These are phyloP conservation scores for Fusarium sp. DNA, from an alignment of 2,329 filamentous ascomycete species.

Conservation along the genomic window DNA sequence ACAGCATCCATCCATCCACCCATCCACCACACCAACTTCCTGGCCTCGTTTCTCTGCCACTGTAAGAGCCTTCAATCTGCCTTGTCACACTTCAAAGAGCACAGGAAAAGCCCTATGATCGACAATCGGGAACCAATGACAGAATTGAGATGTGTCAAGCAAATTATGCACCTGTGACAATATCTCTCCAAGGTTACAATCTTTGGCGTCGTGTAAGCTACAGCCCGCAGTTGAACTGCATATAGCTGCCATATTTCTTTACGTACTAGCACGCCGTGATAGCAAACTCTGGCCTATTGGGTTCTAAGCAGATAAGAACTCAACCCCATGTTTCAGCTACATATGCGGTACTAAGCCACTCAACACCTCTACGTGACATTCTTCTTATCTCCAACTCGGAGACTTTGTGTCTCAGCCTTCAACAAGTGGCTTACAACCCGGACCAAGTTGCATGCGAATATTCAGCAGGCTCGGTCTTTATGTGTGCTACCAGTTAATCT, in stretches of 20 bases:
- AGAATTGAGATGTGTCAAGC: not conserved
- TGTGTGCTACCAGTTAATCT: not conserved
- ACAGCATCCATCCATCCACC: not conserved
- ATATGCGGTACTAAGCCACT: not conserved
- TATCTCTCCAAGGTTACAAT: not conserved
- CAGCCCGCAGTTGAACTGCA: not conserved
- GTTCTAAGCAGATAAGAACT: not conserved
- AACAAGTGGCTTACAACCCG: not conserved
- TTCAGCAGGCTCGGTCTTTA: not conserved
- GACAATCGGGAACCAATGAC: not conserved
- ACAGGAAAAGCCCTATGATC: slow-evolving; percentile 9
- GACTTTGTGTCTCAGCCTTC: not conserved
- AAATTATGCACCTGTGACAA: not conserved
- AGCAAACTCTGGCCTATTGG: not conserved
- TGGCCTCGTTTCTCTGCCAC: not conserved
- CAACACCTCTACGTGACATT: not conserved
- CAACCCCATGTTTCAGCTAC: not conserved
- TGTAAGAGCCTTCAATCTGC: not conserved
- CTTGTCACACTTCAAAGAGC: not conserved
- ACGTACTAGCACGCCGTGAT: not conserved
- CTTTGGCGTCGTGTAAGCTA: not conserved
- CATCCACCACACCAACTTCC: not conserved
- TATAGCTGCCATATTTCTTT: not conserved
- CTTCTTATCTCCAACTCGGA: not conserved
- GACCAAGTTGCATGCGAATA: too few relatives aligned